Conservation (phyloP, 441 rosid species). For the Croton setiger region DNA sequence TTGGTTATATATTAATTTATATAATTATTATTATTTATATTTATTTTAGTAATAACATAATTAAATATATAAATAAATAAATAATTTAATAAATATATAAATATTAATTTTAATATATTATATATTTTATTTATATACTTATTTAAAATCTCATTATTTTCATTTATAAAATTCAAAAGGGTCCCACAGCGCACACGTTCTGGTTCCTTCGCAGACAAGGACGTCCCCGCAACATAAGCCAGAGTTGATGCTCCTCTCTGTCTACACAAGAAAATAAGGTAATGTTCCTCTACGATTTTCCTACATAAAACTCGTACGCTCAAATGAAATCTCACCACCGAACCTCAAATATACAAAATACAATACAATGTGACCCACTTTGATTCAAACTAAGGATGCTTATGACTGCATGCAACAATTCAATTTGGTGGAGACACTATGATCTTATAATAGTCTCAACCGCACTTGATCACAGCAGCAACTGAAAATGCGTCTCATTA, state of each 20-base stretch:
- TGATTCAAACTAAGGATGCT: no score
- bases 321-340: neutral
- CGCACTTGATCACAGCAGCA: neutral
- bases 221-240: slow-evolving; percentile 21
- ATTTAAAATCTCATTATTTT: no score
- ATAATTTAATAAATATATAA: no score
- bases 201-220: neutral
- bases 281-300: neutral
- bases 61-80: no score
- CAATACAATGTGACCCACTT: no score
- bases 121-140: no score
- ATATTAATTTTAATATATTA: no score
- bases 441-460: neutral
- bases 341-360: neutral
- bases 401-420: no score
- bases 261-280: neutral
- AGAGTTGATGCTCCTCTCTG: neutral
- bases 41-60: no score
- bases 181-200: slow-evolving; percentile 10
- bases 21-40: no score
- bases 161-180: neutral
- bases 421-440: neutral
- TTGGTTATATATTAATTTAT: no score
- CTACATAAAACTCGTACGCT: neutral
- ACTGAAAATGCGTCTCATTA: neutral